A percentile compares a stretch with the other conserved stretches of the same genome.
Evolutionary conservation across 2,329 filamentous ascomycete genomes (phyloP).

Genomic region (Elsinoe arachidis): DNA sequence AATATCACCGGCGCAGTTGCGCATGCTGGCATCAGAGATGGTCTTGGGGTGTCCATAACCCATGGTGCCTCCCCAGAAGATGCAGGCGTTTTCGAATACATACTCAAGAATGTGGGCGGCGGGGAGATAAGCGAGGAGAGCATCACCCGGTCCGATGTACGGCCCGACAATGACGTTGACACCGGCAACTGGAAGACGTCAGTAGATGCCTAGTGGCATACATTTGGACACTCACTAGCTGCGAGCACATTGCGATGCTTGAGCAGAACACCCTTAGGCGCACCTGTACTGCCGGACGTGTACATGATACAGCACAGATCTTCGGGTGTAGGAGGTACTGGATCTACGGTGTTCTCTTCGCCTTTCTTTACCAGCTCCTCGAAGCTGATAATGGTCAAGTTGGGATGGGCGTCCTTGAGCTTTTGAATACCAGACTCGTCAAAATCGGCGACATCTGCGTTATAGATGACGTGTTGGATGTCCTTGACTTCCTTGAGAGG

Average conservation of each 20-base stretch:
- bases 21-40: conserved; percentile 73
- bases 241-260: conserved; percentile 73
- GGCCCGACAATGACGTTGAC: conserved; percentile 69
- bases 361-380: conserved; percentile 47
- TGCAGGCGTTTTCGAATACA: conserved; percentile 81
- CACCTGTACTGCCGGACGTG: conserved; percentile 82
- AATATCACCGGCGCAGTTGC: conserved; percentile 89
- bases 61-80: conserved; percentile 85
- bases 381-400: conserved; percentile 47
- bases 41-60: conserved; percentile 90
- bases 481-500: conserved; percentile 48
- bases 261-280: conserved; percentile 80
- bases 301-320: conserved; percentile 76
- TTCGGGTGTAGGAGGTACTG: conserved; percentile 61
- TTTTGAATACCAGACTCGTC: conserved; percentile 47
- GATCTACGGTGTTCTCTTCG: conserved; percentile 60
- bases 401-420: conserved; percentile 44
- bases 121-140: conserved; percentile 81
- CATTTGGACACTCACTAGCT: conserved; percentile 49
- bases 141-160: conserved; percentile 68
- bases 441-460: conserved; percentile 41
- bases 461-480: conserved; percentile 51
- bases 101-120: conserved; percentile 96
- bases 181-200: conserved; percentile 53
- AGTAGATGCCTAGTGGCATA: conserved; percentile 14